Conservation (phyloP, 2,329 filamentous ascomycete species). For the Diaporthe humulicola region DNA sequence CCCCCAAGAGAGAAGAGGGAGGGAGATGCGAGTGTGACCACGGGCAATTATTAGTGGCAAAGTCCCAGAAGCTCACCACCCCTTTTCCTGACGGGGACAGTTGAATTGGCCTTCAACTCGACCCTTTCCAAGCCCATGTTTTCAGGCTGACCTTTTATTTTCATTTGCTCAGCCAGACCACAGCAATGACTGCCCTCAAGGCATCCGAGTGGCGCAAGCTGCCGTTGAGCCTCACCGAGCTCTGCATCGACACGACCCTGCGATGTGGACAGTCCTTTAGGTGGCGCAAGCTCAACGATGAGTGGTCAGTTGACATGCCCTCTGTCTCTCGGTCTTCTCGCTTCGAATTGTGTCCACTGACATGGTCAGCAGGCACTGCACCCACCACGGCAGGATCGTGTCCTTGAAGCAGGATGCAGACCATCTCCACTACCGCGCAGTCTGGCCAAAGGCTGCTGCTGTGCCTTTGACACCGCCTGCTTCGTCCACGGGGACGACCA, state of each 20-base stretch:
- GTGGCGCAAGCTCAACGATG: constrained; percentile 87
- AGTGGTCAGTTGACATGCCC: constrained; percentile 72
- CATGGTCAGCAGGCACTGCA: constrained; percentile 75
- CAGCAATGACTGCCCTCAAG: constrained; percentile 46
- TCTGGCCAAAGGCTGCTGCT: constrained; percentile 62
- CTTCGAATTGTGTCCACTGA: constrained; percentile 5
- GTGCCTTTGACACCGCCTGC: constrained; percentile 53
- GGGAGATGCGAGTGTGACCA: not conserved
- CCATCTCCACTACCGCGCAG: constrained; percentile 83
- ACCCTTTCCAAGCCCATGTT: not conserved
- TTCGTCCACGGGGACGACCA: constrained; percentile 42
- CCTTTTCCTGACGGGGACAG: not conserved
- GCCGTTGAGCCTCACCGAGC: constrained; percentile 83
- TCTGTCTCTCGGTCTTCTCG: not conserved
- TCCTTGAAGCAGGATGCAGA: constrained; percentile 85
- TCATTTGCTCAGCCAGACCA: not conserved
- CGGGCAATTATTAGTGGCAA: constrained; percentile 6
- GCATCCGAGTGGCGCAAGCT: constrained; percentile 89
- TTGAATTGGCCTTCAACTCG: not conserved
- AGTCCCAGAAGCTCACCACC: not conserved
- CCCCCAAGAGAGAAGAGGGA: not conserved
- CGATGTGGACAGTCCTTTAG: constrained; percentile 97
- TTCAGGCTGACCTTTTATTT: not conserved
- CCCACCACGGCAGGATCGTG: constrained; percentile 86
- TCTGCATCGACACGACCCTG: constrained; percentile 94